Conservation (phyloP, 2,329 filamentous ascomycete species). For the Lachnellula occidentalis region DNA sequence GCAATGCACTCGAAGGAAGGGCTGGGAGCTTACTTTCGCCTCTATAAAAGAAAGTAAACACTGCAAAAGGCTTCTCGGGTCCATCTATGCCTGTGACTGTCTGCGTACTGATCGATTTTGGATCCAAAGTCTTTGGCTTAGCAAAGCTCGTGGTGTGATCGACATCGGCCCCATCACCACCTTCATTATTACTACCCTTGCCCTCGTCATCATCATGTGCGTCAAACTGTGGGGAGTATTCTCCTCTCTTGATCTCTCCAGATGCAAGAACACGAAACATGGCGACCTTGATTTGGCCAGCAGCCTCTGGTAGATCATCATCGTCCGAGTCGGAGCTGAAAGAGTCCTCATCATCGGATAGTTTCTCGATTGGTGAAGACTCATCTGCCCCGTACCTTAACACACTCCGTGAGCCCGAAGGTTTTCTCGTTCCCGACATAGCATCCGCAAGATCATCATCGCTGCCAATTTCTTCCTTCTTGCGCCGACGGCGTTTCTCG, state of each 20-base stretch:
- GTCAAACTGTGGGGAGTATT: slow-evolving; percentile 97
- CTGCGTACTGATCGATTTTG: slow-evolving; percentile 96
- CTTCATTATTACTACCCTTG: slow-evolving; percentile 41
- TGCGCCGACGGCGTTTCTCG: slow-evolving; percentile 60
- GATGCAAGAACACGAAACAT: slow-evolving; percentile 93
- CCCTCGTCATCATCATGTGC: slow-evolving; percentile 89
- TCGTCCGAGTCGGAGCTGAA: slow-evolving; percentile 69
- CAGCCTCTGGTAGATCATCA: slow-evolving; percentile 86
- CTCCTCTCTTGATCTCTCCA: slow-evolving; percentile 94
- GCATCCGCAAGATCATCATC: slow-evolving; percentile 40
- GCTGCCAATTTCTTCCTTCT: slow-evolving; percentile 47
- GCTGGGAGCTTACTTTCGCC: slow-evolving; percentile 70
- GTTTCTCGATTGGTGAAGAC: slow-evolving; percentile 65
- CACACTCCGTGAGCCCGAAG: slow-evolving; percentile 44
- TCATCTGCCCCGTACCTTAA: slow-evolving; percentile 77
- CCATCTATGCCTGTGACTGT: slow-evolving; percentile 98
- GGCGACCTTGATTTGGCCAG: slow-evolving; percentile 96
- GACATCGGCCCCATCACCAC: slow-evolving; percentile 69
- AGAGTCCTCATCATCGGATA: slow-evolving; percentile 60
- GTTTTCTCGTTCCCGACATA: slow-evolving; percentile 21
- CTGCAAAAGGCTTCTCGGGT: slow-evolving; percentile 90
- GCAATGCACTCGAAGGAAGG: background rate
- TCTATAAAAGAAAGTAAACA: slow-evolving; percentile 96
- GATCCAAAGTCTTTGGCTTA: slow-evolving; percentile 91
- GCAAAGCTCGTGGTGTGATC: slow-evolving; percentile 98